These are phyloP conservation scores for Maudiozyma barnettii DNA, from an alignment of 805 yeast genomes.

Conservation along the genomic window DNA sequence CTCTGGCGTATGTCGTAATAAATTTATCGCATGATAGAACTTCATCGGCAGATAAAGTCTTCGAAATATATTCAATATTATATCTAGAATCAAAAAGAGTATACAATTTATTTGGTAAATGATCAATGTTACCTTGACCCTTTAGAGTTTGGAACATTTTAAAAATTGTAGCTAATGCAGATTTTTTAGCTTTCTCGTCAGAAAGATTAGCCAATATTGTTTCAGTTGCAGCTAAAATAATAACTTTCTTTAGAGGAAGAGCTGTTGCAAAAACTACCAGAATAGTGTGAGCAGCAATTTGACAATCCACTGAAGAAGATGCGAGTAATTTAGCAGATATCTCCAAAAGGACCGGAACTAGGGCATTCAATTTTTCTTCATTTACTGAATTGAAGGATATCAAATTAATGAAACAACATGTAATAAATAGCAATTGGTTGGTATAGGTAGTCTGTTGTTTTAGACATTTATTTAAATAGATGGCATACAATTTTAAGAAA, in stretches of 20 bases:
- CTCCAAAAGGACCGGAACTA: constrained; percentile 51
- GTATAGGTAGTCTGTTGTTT: constrained; percentile 51
- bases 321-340: constrained; percentile 46
- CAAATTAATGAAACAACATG: constrained; percentile 56
- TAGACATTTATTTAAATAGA: constrained; percentile 38
- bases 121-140: constrained; percentile 34
- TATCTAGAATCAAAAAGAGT: constrained; percentile 24
- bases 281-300: constrained; percentile 75
- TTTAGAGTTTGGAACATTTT: constrained; percentile 41
- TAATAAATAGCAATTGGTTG: constrained; percentile 67
- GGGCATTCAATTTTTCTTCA: constrained; percentile 36
- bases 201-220: constrained; percentile 44
- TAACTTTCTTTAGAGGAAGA: constrained; percentile 45
- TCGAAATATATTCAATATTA: constrained; percentile 11
- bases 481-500: constrained; percentile 56
- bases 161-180: constrained; percentile 39
- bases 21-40: constrained; percentile 30
- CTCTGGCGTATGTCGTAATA: constrained; percentile 35
- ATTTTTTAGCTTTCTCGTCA: constrained; percentile 29
- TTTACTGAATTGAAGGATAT: constrained; percentile 45
- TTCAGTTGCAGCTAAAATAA: constrained; percentile 51
- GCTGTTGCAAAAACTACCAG: constrained; percentile 70
- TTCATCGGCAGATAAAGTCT: constrained; percentile 20
- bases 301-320: constrained; percentile 47
- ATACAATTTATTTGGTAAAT: constrained; percentile 32